Evolutionary conservation across 2,329 filamentous ascomycete species (phyloP).

Genomic region (Trichothecium roseum): DNA sequence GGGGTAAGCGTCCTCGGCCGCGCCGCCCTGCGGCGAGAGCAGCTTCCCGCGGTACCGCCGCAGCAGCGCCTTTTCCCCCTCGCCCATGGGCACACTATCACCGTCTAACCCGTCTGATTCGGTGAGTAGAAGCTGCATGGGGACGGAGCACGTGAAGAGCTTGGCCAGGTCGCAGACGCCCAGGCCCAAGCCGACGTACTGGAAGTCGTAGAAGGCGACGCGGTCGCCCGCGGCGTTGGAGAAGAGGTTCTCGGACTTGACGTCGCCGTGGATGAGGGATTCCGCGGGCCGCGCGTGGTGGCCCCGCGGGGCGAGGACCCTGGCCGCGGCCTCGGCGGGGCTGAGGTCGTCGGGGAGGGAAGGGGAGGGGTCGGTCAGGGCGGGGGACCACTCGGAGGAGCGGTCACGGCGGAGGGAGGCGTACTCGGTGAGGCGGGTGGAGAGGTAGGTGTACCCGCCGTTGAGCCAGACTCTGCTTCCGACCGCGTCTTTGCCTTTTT

Average conservation of each 20-base stretch:
- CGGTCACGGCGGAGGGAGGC: slow-evolving; percentile 30
- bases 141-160: slow-evolving; percentile 56
- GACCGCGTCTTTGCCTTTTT: slow-evolving; percentile 4
- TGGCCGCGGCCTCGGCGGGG: slow-evolving; percentile 41
- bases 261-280: slow-evolving; percentile 57
- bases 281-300: slow-evolving; percentile 33
- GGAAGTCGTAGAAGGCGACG: slow-evolving; percentile 60
- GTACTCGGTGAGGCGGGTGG: slow-evolving; percentile 50
- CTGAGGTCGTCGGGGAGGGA: slow-evolving; percentile 13
- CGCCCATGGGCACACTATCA: slow-evolving; percentile 33
- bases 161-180: slow-evolving; percentile 59
- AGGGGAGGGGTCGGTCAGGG: slow-evolving; percentile 29
- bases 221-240: slow-evolving; percentile 34
- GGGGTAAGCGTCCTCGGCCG: slow-evolving; percentile 26
- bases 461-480: slow-evolving; percentile 44
- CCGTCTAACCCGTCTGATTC: slow-evolving; percentile 3
- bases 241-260: slow-evolving; percentile 61
- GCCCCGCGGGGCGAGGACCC: slow-evolving; percentile 34
- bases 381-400: slow-evolving; percentile 42
- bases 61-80: slow-evolving; percentile 40
- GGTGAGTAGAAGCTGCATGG: slow-evolving; percentile 36
- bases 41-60: slow-evolving; percentile 34
- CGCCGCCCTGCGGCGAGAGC: neutral
- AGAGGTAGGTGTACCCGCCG: slow-evolving; percentile 59
- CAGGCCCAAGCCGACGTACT: slow-evolving; percentile 54